Conservation (phyloP, 176 grass and related monocot species). For the Leersia perrieri region DNA sequence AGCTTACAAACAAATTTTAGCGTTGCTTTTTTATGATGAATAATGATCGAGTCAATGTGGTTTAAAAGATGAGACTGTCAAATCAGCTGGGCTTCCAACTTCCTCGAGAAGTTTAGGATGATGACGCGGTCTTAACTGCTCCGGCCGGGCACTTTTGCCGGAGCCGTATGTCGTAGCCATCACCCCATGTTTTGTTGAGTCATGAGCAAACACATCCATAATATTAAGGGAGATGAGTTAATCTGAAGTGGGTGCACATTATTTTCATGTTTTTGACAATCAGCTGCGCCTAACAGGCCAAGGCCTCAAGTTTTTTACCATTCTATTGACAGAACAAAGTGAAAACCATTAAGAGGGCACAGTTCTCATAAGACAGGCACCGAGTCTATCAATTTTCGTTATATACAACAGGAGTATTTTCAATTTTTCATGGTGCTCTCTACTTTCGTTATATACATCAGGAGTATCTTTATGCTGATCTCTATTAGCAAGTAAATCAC, state of each 20-base stretch:
- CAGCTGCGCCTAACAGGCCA: no score
- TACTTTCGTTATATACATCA: no score
- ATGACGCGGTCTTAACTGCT: background rate
- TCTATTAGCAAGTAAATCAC: no score
- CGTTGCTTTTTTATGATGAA: background rate
- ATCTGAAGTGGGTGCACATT: background rate
- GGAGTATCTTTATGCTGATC: no score
- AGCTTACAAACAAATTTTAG: background rate
- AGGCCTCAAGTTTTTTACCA: background rate
- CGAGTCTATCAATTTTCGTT: no score
- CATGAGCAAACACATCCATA: background rate
- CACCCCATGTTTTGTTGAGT: background rate
- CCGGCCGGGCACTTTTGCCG: background rate
- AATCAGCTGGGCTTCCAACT: background rate
- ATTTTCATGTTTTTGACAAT: no score
- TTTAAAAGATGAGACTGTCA: background rate
- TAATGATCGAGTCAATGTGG: background rate
- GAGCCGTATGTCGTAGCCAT: no score
- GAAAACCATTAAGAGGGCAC: background rate
- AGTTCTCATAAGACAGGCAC: no score
- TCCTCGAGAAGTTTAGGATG: background rate
- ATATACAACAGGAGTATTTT: no score
- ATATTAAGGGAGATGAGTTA: background rate
- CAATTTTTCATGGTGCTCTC: no score
- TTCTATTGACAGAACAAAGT: background rate